A percentile compares a stretch with the other conserved stretches of the same genome.
These are phyloP conservation scores for Physcomitrium patens DNA, from an alignment of 225 moss, liverwort and hornwort genomes.

Conservation along the genomic window DNA sequence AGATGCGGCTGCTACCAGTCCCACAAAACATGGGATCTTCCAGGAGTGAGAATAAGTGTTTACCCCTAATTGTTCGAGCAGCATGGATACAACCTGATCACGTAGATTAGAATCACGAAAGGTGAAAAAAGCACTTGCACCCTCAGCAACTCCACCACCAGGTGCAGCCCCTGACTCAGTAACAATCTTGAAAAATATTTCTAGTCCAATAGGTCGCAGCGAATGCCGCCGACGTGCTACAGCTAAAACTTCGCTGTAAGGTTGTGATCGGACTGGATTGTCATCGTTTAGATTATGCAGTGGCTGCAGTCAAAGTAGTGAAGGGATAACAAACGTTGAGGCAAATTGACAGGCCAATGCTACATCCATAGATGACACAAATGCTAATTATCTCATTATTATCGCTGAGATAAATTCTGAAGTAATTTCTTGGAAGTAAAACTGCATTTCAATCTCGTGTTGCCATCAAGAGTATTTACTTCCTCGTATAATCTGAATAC, in stretches of 20 bases:
- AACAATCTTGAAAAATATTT: slow-evolving; percentile 83
- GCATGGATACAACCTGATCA: slow-evolving; percentile 66
- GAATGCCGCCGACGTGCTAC: slow-evolving; percentile 96
- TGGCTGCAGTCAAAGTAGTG: slow-evolving; percentile 70
- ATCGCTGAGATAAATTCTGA: slow-evolving; percentile 8
- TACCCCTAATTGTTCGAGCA: slow-evolving; percentile 93
- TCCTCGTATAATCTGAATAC: slow-evolving; percentile 19
- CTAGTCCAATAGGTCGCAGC: slow-evolving; percentile 85
- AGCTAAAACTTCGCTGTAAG: slow-evolving; percentile 80
- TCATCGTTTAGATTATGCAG: slow-evolving; percentile 93
- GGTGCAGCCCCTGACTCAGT: slow-evolving; percentile 54
- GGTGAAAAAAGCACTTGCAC: slow-evolving; percentile 93
- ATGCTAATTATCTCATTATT: slow-evolving; percentile 20
- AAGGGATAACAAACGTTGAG: slow-evolving; percentile 30
- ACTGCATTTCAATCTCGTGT: slow-evolving; percentile 8
- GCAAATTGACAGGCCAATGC: slow-evolving; percentile 19
- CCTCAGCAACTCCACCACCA: slow-evolving; percentile 75
- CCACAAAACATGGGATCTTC: slow-evolving; percentile 7
- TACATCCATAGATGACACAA: slow-evolving; percentile 9
- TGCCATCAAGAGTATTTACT: slow-evolving; percentile 6
- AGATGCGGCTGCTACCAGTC: slow-evolving; percentile 8
- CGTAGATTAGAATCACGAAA: slow-evolving; percentile 76
- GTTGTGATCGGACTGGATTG: slow-evolving; percentile 94
- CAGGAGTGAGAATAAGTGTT: slow-evolving; percentile 30
- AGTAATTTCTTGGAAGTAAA: slow-evolving; percentile 6